A percentile compares a stretch with the other conserved stretches of the same genome.
phyloP scores from a whole-genome alignment of 345 rosid genomes.

The Cardamine resedifolia region DNA sequence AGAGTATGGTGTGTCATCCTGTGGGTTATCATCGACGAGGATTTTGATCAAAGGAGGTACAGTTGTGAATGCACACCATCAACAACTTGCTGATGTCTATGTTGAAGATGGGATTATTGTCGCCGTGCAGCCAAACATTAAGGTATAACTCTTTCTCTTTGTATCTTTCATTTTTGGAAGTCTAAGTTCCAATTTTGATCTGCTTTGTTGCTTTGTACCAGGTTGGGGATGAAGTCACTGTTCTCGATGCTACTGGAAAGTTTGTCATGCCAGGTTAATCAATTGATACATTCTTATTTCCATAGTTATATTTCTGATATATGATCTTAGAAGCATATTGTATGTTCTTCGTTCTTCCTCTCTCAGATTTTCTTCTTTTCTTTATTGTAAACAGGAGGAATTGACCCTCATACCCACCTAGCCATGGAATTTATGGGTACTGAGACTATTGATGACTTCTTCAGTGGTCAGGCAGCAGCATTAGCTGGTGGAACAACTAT shows the following conservation, averaged over 20 bases:
- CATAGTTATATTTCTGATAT: background rate
- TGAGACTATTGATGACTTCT: conserved; percentile 80
- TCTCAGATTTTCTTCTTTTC: background rate
- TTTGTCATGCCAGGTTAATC: conserved; percentile 90
- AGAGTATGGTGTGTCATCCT: conserved; percentile 43
- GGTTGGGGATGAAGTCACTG: conserved; percentile 85
- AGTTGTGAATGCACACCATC: conserved; percentile 84
- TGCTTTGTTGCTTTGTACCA: conserved; percentile 32
- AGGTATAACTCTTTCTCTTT: conserved; percentile 38
- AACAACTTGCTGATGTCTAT: conserved; percentile 83
- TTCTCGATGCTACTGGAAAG: conserved; percentile 90
- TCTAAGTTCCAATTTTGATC: background rate
- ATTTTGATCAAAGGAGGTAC: conserved; percentile 86
- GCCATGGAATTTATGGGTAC: conserved; percentile 79
- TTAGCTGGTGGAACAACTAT: conserved; percentile 98
- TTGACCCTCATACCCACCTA: conserved; percentile 95
- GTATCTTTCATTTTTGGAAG: background rate
- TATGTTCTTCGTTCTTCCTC: background rate
- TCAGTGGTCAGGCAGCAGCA: conserved; percentile 99
- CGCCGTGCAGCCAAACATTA: conserved; percentile 68
- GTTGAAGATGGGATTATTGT: conserved; percentile 78
- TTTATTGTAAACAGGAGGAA: conserved; percentile 61
- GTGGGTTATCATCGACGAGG: conserved; percentile 59
- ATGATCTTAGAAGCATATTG: background rate
- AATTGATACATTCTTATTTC: background rate